phyloP scores from a whole-genome alignment of 768 basidiomycete species.

The Galerina marginata region DNA sequence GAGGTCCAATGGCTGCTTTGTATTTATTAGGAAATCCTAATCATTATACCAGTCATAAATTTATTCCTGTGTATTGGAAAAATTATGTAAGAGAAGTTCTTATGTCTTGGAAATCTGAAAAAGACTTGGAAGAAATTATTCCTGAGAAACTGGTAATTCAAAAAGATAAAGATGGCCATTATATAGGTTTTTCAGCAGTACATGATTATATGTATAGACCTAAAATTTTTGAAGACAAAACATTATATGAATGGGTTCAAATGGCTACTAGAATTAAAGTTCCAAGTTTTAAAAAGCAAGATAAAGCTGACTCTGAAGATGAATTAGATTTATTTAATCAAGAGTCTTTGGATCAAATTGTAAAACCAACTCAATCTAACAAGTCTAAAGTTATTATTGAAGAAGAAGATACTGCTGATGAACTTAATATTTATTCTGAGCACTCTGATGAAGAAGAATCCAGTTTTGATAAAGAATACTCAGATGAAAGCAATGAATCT shows the following conservation, averaged over 20 bases:
- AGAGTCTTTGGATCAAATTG: too few relatives aligned
- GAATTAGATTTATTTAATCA: too few relatives aligned
- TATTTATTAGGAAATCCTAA: too few relatives aligned
- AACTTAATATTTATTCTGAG: too few relatives aligned
- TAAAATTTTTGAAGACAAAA: too few relatives aligned
- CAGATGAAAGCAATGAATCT: too few relatives aligned
- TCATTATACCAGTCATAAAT: too few relatives aligned
- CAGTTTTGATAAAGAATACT: too few relatives aligned
- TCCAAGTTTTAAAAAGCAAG: neutral
- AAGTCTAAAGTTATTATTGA: neutral
- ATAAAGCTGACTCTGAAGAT: neutral
- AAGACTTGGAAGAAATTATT: neutral
- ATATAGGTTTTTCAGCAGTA: constrained; percentile 24
- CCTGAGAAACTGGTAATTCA: constrained; percentile 22
- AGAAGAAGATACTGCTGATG: neutral
- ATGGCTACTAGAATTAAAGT: neutral
- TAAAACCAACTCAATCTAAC: too few relatives aligned
- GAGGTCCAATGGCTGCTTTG: too few relatives aligned
- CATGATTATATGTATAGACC: too few relatives aligned
- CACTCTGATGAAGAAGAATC: too few relatives aligned
- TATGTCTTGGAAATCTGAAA: neutral
- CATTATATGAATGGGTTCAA: constrained; percentile 34
- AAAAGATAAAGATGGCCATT: constrained; percentile 15
- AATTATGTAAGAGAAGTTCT: constrained; percentile 4
- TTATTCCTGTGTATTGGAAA: constrained; percentile 33